A percentile compares a stretch with the other conserved stretches of the same genome.
Conservation (phyloP, 2,329 filamentous ascomycete genomes). For the Epichloe festucae region DNA sequence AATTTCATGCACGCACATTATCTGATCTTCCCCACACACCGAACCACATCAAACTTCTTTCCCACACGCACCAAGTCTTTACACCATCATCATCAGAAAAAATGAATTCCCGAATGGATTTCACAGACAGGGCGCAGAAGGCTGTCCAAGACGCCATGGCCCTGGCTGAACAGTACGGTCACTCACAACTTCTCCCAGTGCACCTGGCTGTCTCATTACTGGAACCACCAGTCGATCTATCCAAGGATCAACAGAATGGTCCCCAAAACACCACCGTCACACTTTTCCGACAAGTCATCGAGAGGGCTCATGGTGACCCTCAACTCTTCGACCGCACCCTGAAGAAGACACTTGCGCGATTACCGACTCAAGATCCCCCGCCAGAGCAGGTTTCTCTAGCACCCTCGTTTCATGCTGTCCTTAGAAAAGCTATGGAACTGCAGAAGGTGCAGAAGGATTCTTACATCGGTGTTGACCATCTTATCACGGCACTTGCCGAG, state of each 20-base stretch:
- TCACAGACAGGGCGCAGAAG: constrained; percentile 86
- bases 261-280: constrained; percentile 51
- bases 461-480: constrained; percentile 87
- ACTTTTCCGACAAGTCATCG: constrained; percentile 90
- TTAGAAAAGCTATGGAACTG: constrained; percentile 74
- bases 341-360: constrained; percentile 81
- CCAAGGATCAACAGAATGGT: constrained; percentile 71
- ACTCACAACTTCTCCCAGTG: constrained; percentile 80
- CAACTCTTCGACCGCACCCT: constrained; percentile 79
- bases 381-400: constrained; percentile 79
- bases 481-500: constrained; percentile 75
- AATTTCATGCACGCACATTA: background rate
- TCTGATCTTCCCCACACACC: background rate
- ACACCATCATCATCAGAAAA: constrained; percentile 13
- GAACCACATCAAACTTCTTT: background rate
- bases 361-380: constrained; percentile 93
- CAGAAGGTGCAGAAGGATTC: constrained; percentile 97
- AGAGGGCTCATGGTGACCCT: constrained; percentile 83
- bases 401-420: constrained; percentile 66
- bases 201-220: constrained; percentile 78
- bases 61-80: background rate
- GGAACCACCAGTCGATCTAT: constrained; percentile 60
- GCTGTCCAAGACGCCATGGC: constrained; percentile 79
- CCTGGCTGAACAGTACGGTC: constrained; percentile 78
- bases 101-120: constrained; percentile 73